A percentile compares a stretch with the other conserved stretches of the same genome.
Conservation (phyloP, 176 grass and related monocot genomes). For the Pontederia paniculata region DNA sequence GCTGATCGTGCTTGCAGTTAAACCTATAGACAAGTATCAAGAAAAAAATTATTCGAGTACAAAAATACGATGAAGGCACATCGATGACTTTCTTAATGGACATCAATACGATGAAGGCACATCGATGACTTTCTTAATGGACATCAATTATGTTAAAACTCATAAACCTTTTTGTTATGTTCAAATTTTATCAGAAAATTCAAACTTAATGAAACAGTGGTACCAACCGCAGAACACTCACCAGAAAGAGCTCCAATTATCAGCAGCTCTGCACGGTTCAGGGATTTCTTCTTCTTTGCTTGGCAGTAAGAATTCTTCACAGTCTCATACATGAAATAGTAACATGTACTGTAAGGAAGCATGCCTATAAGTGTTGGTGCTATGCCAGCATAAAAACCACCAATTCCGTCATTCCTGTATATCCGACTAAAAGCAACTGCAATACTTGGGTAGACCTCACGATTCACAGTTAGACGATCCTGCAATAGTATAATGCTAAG, state of each 20-base stretch:
- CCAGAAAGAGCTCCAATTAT: constrained; percentile 73
- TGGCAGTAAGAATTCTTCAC: constrained; percentile 59
- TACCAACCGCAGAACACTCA: constrained; percentile 16
- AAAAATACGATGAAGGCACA: background rate
- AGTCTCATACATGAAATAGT: constrained; percentile 90
- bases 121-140: too few relatives aligned
- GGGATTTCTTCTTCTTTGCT: constrained; percentile 41
- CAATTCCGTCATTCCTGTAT: constrained; percentile 35
- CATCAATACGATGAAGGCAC: background rate
- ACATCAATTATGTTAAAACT: too few relatives aligned
- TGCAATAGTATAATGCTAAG: constrained; percentile 6
- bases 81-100: too few relatives aligned
- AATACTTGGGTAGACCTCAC: constrained; percentile 48
- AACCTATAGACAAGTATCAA: constrained; percentile 21
- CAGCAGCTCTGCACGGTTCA: constrained; percentile 54
- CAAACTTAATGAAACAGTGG: background rate
- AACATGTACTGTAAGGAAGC: constrained; percentile 96
- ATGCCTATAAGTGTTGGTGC: constrained; percentile 64
- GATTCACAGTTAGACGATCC: constrained; percentile 65
- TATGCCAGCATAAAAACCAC: constrained; percentile 63
- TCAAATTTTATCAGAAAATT: too few relatives aligned
- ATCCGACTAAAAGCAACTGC: constrained; percentile 47
- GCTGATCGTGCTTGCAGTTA: constrained; percentile 78
- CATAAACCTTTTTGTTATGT: too few relatives aligned
- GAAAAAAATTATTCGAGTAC: background rate